These are phyloP conservation scores for Vaccinium vitisidaea DNA, from an alignment of 148 eudicot genomes.

Conservation along the genomic window DNA sequence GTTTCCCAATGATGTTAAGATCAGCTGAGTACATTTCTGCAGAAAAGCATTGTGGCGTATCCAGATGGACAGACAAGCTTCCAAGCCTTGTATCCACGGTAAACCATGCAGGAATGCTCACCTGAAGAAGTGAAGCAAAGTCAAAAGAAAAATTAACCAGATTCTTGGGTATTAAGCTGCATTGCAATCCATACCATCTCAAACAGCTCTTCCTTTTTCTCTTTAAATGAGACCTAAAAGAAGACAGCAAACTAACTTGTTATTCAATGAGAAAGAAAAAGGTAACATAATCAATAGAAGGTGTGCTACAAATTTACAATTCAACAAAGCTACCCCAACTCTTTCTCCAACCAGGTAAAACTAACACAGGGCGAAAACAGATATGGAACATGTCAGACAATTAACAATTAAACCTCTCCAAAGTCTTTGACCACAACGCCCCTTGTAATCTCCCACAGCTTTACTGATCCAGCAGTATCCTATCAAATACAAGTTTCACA, in stretches of 20 bases:
- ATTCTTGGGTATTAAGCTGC: neutral
- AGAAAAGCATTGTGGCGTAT: slow-evolving; percentile 96
- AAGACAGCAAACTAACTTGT: slow-evolving; percentile 11
- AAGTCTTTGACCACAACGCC: slow-evolving; percentile 74
- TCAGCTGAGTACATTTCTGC: slow-evolving; percentile 99
- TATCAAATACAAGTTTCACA: slow-evolving; percentile 24
- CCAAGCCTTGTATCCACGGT: slow-evolving; percentile 93
- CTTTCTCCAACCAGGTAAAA: neutral
- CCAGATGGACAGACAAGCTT: slow-evolving; percentile 86
- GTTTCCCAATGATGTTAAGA: slow-evolving; percentile 71
- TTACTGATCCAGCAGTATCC: slow-evolving; percentile 92
- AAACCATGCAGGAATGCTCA: slow-evolving; percentile 95
- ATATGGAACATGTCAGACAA: neutral
- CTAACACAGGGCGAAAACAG: neutral
- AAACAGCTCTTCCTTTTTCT: slow-evolving; percentile 82
- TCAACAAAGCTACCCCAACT: slow-evolving; percentile 11
- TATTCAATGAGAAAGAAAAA: slow-evolving; percentile 7
- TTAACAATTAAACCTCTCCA: slow-evolving; percentile 57
- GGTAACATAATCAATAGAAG: neutral
- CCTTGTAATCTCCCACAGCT: slow-evolving; percentile 94
- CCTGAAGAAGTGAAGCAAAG: slow-evolving; percentile 45
- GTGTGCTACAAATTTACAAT: neutral
- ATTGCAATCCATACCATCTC: slow-evolving; percentile 67
- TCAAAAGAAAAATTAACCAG: slow-evolving; percentile 17
- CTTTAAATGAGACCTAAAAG: slow-evolving; percentile 79